Evolutionary conservation across 2,329 filamentous ascomycete genomes (phyloP).

Genomic region (Pseudocercospora vitis): DNA sequence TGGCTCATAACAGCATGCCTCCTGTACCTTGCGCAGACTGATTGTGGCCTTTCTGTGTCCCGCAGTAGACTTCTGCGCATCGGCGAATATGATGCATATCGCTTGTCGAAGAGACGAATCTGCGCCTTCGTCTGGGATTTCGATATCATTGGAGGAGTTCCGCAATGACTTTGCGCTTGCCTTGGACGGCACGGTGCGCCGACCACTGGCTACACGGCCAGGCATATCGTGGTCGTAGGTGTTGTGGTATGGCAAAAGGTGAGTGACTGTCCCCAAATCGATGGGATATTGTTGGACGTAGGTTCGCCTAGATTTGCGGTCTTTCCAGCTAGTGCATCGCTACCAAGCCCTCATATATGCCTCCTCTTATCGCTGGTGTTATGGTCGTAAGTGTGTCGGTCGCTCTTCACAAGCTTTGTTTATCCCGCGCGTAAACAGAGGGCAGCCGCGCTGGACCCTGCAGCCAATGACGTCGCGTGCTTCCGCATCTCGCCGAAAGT

Average conservation of each 20-base stretch:
- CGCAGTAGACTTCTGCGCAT: constrained; percentile 79
- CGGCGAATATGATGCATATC: constrained; percentile 61
- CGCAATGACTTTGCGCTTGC: constrained; percentile 23
- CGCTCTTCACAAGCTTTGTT: constrained; percentile 5
- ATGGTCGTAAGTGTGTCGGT: constrained; percentile 4
- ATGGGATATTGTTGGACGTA: too few relatives aligned
- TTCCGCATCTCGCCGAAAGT: constrained; percentile 3
- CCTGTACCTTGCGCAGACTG: constrained; percentile 85
- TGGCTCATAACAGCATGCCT: constrained; percentile 68
- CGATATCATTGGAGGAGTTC: constrained; percentile 36
- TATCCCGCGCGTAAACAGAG: constrained; percentile 20
- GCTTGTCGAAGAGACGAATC: constrained; percentile 70
- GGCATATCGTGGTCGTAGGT: constrained; percentile 50
- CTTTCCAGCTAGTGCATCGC: too few relatives aligned
- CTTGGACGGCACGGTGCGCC: constrained; percentile 25
- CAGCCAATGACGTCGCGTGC: constrained; percentile 14
- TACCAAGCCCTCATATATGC: too few relatives aligned
- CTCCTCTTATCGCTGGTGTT: neutral
- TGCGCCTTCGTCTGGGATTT: constrained; percentile 69
- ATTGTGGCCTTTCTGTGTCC: constrained; percentile 88
- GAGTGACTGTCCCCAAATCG: too few relatives aligned
- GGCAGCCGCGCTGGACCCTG: constrained; percentile 5
- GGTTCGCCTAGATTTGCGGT: too few relatives aligned
- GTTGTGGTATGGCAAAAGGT: constrained; percentile 2
- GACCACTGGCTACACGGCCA: constrained; percentile 34